These are phyloP conservation scores for Carex myosuroides DNA, from an alignment of 176 grass and related monocot genomes.

Conservation along the genomic window DNA sequence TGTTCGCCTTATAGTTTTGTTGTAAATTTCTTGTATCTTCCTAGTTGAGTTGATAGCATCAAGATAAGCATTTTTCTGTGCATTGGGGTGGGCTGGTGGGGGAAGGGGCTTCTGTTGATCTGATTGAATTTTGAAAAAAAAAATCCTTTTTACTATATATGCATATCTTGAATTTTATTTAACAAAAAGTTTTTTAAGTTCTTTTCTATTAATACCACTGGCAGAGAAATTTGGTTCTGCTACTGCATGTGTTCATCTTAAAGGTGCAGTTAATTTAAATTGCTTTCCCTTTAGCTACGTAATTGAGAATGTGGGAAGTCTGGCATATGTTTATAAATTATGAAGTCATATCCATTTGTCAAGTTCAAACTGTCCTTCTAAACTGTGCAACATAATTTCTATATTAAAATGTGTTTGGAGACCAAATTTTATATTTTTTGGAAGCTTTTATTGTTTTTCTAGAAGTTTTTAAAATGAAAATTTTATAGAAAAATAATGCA, in stretches of 20 bases:
- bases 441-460: too few relatives aligned
- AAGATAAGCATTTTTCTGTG: background rate
- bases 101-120: background rate
- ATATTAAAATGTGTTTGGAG: too few relatives aligned
- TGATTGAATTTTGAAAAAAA: background rate
- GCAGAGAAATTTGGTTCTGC: background rate
- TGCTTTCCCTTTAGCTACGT: background rate
- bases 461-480: too few relatives aligned
- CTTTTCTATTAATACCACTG: background rate
- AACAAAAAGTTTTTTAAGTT: background rate
- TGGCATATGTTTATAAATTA: too few relatives aligned
- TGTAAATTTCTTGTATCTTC: conserved; percentile 7
- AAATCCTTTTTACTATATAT: background rate
- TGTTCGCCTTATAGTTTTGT: conserved; percentile 61
- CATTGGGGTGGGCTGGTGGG: background rate
- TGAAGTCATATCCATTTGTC: too few relatives aligned
- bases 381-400: too few relatives aligned
- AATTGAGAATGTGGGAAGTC: background rate
- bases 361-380: too few relatives aligned
- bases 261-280: background rate
- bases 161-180: background rate
- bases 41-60: background rate
- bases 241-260: background rate
- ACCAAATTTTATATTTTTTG: too few relatives aligned
- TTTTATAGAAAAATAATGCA: too few relatives aligned